Percentiles rank a stretch among this genome's conserved stretches.
phyloP scores from a whole-genome alignment of 2,329 filamentous ascomycete genomes.

The Fusarium musae region DNA sequence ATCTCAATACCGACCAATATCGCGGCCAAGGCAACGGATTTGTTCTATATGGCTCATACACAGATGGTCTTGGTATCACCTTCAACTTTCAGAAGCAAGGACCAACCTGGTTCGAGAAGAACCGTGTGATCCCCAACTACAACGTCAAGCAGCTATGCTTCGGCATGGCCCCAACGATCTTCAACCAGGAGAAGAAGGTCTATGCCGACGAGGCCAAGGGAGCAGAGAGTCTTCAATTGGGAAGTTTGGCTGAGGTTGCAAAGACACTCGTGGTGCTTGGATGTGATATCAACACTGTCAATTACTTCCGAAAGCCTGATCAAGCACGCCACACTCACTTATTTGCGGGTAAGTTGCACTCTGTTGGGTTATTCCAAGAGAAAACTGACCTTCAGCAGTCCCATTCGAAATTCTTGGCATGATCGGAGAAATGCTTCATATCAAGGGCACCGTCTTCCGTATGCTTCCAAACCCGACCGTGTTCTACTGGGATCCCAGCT shows the following conservation, averaged over 20 bases:
- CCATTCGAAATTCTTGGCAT: conserved; percentile 52
- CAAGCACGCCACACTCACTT: conserved; percentile 31
- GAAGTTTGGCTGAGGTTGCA: conserved; percentile 48
- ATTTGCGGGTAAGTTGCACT: conserved; percentile 25
- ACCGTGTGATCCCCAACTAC: conserved; percentile 51
- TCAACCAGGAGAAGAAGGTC: conserved; percentile 39
- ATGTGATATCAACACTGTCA: conserved; percentile 50
- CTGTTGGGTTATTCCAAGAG: rapidly evolving
- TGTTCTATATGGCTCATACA: conserved; percentile 46
- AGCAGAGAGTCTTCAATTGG: conserved; percentile 46
- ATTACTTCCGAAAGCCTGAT: conserved; percentile 43
- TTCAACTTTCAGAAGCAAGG: conserved; percentile 54
- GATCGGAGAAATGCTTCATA: conserved; percentile 51
- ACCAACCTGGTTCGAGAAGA: conserved; percentile 48
- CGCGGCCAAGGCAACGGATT: conserved; percentile 53
- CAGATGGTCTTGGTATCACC: conserved; percentile 52
- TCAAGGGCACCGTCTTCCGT: conserved; percentile 52
- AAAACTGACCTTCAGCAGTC: neutral
- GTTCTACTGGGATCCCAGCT: conserved; percentile 34
- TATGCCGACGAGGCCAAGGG: conserved; percentile 38
- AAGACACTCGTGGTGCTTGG: conserved; percentile 54
- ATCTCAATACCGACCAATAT: conserved; percentile 50
- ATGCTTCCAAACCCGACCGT: conserved; percentile 55
- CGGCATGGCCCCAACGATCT: conserved; percentile 55
- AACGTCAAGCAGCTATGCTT: conserved; percentile 55